Base-by-base conservation (phyloP, 2,329 filamentous ascomycete species). In the Talaromyces sp. region DNA sequence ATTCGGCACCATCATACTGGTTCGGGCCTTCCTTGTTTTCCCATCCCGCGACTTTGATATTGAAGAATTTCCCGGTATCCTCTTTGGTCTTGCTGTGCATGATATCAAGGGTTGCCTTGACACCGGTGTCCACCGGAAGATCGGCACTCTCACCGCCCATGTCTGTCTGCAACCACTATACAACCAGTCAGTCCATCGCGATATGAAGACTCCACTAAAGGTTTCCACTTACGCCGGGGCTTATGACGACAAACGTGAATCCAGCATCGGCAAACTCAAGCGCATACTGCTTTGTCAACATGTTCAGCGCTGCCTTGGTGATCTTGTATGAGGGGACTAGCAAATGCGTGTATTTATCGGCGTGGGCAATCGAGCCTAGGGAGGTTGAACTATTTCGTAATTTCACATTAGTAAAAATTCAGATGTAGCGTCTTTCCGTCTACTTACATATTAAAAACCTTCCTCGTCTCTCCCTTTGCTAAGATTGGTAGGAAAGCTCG, bases 241-340 rank as follows among this genome's bases (percentile, higher is more conserved):
- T 74, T 14, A 54, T 14, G 12, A 8, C 18, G 23, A 54, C 30
- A 42, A 60, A 54, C 7, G 50, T 60, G 16, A 60, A 60, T 7
- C 78, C 79, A 52, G 78, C 68, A 4, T 76, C 65, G 4, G 60
- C 73, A 53, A 73, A 72, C 3, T 61, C 59, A 12, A 58, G 63
- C 7, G 67, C 67, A 50, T 69, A 69, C 57, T 71, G 79, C 2
- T 77, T 72, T 1, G 78, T 83, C 47, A 83, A 67, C 68, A 77
- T 76, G 64, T 82, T 81, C 58, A 82, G 63, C 0, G 80, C 80
- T 0, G 81, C 75, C 63, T 83, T 83, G 12, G 76, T 75, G 64
- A 83, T 73, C 64, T 81, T 76, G 72, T 79, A 79, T 1, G 75
- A 72, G 3, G 77, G 77, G 0, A 61, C 53, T 1, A 75, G 73